These are phyloP conservation scores for Alopecurus myosuroides DNA, from an alignment of 176 grass and related monocot species.

Conservation along the genomic window DNA sequence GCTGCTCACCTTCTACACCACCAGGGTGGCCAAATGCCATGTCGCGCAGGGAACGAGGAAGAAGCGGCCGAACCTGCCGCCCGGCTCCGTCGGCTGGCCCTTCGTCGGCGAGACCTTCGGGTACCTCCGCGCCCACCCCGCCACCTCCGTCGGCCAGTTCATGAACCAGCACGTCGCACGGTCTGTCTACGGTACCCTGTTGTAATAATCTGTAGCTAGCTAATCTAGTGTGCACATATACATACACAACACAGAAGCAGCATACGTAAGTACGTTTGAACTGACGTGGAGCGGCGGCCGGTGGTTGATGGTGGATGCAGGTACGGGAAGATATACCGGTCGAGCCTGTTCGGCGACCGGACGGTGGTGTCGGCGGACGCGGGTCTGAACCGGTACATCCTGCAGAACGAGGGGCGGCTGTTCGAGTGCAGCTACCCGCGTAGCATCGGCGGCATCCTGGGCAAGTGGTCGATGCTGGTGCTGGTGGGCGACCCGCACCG, in stretches of 20 bases:
- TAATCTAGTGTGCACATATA: no score
- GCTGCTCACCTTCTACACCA: conserved; percentile 68
- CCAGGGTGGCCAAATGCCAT: conserved; percentile 45
- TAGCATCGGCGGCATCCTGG: conserved; percentile 88
- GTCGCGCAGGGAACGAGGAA: conserved; percentile 18
- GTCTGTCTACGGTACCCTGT: no score
- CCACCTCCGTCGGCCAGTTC: conserved; percentile 72
- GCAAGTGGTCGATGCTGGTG: conserved; percentile 94
- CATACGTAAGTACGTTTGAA: no score
- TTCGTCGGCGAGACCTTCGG: conserved; percentile 81
- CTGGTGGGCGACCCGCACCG: conserved; percentile 68
- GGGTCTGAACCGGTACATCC: conserved; percentile 80
- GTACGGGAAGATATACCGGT: conserved; percentile 83
- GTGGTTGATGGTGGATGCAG: conserved; percentile 26
- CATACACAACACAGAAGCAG: no score
- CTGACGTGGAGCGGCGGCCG: not conserved
- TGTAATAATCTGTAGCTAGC: no score
- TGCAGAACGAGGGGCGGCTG: conserved; percentile 82
- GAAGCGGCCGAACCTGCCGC: conserved; percentile 69
- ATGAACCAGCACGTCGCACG: conserved; percentile 77
- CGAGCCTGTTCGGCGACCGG: conserved; percentile 76
- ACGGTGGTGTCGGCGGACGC: conserved; percentile 93
- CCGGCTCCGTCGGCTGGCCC: conserved; percentile 56
- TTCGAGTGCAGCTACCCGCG: conserved; percentile 96
- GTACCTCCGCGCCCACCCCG: conserved; percentile 72